Evolutionary conservation across 805 yeast genomes (phyloP).

Genomic region (Kregervanrija fluxuum): DNA sequence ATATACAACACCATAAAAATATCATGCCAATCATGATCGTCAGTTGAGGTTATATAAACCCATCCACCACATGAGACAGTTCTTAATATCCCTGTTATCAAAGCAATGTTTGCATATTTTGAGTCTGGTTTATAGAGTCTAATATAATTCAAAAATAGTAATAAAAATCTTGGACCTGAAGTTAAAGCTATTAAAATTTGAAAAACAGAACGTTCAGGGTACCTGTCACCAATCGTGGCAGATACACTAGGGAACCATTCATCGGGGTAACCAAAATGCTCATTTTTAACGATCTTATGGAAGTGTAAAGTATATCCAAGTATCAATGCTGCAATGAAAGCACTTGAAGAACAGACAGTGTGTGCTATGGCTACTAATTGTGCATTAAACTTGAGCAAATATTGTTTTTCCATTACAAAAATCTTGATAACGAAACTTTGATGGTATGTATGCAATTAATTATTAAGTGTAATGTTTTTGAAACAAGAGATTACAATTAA

Average conservation of each 20-base stretch:
- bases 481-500: background rate
- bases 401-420: slow-evolving; percentile 3
- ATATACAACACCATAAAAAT: slow-evolving; percentile 91
- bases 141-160: slow-evolving; percentile 47
- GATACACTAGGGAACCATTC: slow-evolving; percentile 99
- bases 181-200: slow-evolving; percentile 90
- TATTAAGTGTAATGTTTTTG: background rate
- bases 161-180: slow-evolving; percentile 82
- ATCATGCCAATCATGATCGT: slow-evolving; percentile 95
- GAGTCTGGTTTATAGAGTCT: slow-evolving; percentile 34
- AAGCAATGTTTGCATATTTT: slow-evolving; percentile 32
- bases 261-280: slow-evolving; percentile 85
- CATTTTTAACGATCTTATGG: slow-evolving; percentile 81
- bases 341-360: slow-evolving; percentile 60
- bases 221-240: slow-evolving; percentile 94
- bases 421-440: too few relatives aligned
- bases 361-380: slow-evolving; percentile 65
- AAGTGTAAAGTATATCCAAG: slow-evolving; percentile 78
- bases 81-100: slow-evolving; percentile 70
- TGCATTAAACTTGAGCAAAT: slow-evolving; percentile 44
- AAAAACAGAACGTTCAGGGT: slow-evolving; percentile 90
- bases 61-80: slow-evolving; percentile 97
- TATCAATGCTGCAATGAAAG: slow-evolving; percentile 67
- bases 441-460: background rate
- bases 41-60: slow-evolving; percentile 96